Conservation (phyloP, 2,329 filamentous ascomycete genomes). For the Phyllachora maydis region DNA sequence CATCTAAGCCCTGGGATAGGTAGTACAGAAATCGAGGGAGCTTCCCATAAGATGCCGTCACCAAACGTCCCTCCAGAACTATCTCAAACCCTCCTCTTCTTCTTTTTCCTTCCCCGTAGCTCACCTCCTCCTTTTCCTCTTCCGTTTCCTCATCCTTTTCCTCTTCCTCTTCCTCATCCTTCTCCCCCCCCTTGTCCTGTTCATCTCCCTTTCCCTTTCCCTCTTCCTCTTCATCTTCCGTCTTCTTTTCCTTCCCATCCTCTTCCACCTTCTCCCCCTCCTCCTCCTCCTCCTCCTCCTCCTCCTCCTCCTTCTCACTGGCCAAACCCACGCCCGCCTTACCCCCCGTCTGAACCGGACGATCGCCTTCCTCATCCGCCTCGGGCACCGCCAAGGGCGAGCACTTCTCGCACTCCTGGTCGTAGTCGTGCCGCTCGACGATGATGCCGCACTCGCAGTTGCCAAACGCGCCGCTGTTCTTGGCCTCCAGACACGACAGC, state of each 20-base stretch:
- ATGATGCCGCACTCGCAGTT: slow-evolving; percentile 18
- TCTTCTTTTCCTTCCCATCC: not conserved
- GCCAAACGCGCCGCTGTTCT: slow-evolving; percentile 24
- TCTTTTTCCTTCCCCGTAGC: too few relatives aligned
- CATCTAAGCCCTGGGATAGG: not conserved
- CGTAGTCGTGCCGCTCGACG: slow-evolving; percentile 21
- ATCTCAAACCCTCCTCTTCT: too few relatives aligned
- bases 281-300: not conserved
- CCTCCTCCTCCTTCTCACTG: not conserved
- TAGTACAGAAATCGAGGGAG: not conserved
- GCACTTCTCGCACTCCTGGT: slow-evolving; percentile 25
- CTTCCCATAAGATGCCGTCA: too few relatives aligned
- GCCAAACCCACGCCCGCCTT: too few relatives aligned
- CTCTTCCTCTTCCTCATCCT: slow-evolving; percentile 1
- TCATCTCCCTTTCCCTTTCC: not conserved
- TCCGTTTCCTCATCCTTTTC: not conserved
- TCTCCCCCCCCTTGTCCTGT: too few relatives aligned
- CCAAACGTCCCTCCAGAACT: too few relatives aligned
- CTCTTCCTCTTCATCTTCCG: not conserved
- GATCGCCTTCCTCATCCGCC: slow-evolving; percentile 18
- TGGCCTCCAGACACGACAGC: slow-evolving; percentile 25
- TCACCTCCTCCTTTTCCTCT: not conserved
- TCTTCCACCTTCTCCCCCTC: not conserved
- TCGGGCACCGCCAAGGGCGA: slow-evolving; percentile 18
- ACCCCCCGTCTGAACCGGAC: too few relatives aligned